Percentiles rank a stretch among this genome's conserved stretches.
phyloP scores from a whole-genome alignment of 805 yeast species.

The Kurtzmaniella cleridarum region DNA sequence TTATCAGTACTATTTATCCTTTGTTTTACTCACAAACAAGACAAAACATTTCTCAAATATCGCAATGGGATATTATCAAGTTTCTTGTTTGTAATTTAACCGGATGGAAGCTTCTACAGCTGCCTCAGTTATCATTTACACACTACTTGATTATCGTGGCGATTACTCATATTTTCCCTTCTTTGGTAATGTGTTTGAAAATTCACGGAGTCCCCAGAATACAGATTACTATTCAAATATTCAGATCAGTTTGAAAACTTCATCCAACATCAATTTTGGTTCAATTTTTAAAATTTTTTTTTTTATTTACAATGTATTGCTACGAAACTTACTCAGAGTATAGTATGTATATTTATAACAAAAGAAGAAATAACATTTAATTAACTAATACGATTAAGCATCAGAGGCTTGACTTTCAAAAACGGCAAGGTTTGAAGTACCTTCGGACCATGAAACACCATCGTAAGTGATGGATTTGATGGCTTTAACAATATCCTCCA shows the following conservation, averaged over 20 bases:
- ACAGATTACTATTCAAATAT: background rate
- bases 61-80: background rate
- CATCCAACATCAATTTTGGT: background rate
- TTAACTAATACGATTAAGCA: conserved; percentile 5
- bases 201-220: conserved; percentile 1
- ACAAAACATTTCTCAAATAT: background rate
- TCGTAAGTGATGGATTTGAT: conserved; percentile 70
- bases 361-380: background rate
- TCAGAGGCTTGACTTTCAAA: conserved; percentile 65
- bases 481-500: conserved; percentile 64
- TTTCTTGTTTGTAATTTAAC: background rate
- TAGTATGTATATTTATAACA: background rate
- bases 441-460: conserved; percentile 79
- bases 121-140: background rate
- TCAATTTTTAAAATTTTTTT: no score
- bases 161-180: background rate
- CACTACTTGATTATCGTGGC: background rate
- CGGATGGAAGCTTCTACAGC: background rate
- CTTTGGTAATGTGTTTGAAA: background rate
- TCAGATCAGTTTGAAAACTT: background rate
- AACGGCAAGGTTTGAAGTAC: conserved; percentile 63
- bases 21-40: background rate
- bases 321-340: no score
- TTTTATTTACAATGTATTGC: no score
- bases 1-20: background rate